Percentiles rank a stretch among this genome's conserved stretches.
Conservation (phyloP, 306 rosid genomes). For the Casuarina cunninghamiana region DNA sequence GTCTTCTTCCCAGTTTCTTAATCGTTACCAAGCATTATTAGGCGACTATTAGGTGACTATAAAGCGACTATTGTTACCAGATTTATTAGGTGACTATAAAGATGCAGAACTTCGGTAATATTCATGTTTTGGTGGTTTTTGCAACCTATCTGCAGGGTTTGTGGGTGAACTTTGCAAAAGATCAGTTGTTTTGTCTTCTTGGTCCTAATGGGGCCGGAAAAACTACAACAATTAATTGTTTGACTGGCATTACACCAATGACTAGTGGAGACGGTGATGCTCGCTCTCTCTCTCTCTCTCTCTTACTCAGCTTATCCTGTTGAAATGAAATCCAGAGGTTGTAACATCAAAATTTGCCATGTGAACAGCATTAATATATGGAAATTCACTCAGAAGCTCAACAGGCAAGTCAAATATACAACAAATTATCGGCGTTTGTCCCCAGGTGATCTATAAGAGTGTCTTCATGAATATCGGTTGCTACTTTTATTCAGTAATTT, state of each 20-base stretch:
- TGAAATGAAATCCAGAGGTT: constrained; percentile 11
- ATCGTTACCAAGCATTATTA: background rate
- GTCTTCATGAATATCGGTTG: background rate
- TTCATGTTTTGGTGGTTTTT: constrained; percentile 6
- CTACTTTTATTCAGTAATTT: constrained; percentile 13
- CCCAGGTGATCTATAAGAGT: constrained; percentile 64
- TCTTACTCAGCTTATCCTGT: constrained; percentile 10
- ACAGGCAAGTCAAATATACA: constrained; percentile 72
- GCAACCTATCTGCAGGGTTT: constrained; percentile 63
- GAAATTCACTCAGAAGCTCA: constrained; percentile 67
- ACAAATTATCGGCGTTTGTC: constrained; percentile 81
- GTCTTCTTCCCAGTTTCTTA: background rate
- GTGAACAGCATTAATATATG: constrained; percentile 69
- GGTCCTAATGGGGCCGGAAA: constrained; percentile 98
- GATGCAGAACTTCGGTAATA: background rate
- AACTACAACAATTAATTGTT: constrained; percentile 82
- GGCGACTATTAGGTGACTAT: background rate
- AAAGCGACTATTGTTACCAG: background rate
- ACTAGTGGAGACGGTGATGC: constrained; percentile 81
- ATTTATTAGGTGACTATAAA: background rate
- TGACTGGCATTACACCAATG: constrained; percentile 84
- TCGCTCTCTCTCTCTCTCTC: constrained; percentile 9
- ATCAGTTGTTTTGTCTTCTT: constrained; percentile 86
- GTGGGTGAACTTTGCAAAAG: constrained; percentile 79
- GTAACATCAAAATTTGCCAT: constrained; percentile 23